Percentiles rank a stretch among this genome's conserved stretches.
Evolutionary conservation across 2,329 filamentous ascomycete species (phyloP).

Genomic region (Clarireedia sp.): DNA sequence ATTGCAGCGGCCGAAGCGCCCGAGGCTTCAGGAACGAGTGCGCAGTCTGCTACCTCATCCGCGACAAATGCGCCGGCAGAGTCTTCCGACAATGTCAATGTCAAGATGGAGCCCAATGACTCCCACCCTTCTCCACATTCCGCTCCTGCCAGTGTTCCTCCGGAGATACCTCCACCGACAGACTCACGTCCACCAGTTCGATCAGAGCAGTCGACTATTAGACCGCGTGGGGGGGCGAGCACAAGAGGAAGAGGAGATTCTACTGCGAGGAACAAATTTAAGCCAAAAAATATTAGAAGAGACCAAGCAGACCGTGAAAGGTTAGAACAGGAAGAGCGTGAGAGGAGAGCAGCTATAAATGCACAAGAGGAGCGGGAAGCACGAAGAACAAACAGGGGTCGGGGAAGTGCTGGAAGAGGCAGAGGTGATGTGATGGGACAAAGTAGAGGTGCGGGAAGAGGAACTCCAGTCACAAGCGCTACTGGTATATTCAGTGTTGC

Average conservation of each 20-base stretch:
- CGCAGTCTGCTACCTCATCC: neutral
- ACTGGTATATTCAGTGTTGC: constrained; percentile 19
- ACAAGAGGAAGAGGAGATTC: constrained; percentile 12
- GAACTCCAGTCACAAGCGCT: constrained; percentile 13
- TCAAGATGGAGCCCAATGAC: constrained; percentile 14
- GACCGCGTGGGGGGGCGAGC: constrained; percentile 1
- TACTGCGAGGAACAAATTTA: constrained; percentile 26
- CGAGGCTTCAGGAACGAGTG: neutral
- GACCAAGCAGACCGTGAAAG: constrained; percentile 21
- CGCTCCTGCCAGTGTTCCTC: constrained; percentile 23
- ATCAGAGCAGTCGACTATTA: neutral
- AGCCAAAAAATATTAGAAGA: constrained; percentile 27
- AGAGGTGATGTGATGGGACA: constrained; percentile 30
- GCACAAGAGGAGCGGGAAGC: constrained; percentile 14
- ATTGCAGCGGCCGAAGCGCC: constrained; percentile 7
- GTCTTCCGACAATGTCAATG: neutral
- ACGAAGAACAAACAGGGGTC: constrained; percentile 13
- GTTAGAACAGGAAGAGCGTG: constrained; percentile 15
- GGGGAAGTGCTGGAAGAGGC: constrained; percentile 21
- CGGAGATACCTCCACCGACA: constrained; percentile 26
- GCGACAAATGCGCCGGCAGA: neutral
- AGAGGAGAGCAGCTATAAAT: constrained; percentile 13
- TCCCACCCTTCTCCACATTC: constrained; percentile 22
- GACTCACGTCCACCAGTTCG: constrained; percentile 13
- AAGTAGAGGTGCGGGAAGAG: constrained; percentile 10